Evolutionary conservation across 345 rosid genomes (phyloP), one percentile per base, ranked within the genome.

Genomic region (Eucalyptus tenuipes): DNA sequence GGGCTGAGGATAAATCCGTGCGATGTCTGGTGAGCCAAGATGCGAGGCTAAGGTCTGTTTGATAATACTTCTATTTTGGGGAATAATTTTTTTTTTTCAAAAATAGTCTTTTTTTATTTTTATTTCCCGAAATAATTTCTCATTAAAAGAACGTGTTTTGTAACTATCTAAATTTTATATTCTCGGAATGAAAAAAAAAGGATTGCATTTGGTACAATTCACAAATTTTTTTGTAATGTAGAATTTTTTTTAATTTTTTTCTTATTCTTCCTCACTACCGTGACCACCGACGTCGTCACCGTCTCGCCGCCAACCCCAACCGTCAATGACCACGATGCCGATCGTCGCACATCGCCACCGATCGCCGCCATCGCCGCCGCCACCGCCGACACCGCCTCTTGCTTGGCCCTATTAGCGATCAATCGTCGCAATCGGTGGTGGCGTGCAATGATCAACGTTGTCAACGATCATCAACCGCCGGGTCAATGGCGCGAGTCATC

Each of bases 241-340:
- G 1, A 52, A 52, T 8, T 52, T 52, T 2, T 52, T 52, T 52
- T 52, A 52, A 20, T 20, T 52, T 52, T 18, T 52, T 20, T 52
- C 10, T 52, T 20, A 52, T 20, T 52, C 57, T 52, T 52, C 4
- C 0, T 52, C 20, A 52, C 0, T 0, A 1, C 7, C 10, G 0
- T 2, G 0, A 52, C 25, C 57, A 52, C 0, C 1, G 0, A 52
- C n/a, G n/a, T 0, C 8, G 0, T 20, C 0, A 4, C 0, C 0
- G 0, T 52, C 2, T 52, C n/a, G 0, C 4, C 0, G 5, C 2
- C 1, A 0, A 52, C 24, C 24, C n/a, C n/a, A n/a, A n/a, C n/a
- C n/a, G n/a, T n/a, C n/a, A n/a, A n/a, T n/a, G n/a, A n/a, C n/a
- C n/a, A n/a, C n/a, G n/a, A n/a, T n/a, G n/a, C n/a, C n/a, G n/a